These are phyloP conservation scores for Agaricus blazei DNA, from an alignment of 768 basidiomycete species.

Conservation along the genomic window DNA sequence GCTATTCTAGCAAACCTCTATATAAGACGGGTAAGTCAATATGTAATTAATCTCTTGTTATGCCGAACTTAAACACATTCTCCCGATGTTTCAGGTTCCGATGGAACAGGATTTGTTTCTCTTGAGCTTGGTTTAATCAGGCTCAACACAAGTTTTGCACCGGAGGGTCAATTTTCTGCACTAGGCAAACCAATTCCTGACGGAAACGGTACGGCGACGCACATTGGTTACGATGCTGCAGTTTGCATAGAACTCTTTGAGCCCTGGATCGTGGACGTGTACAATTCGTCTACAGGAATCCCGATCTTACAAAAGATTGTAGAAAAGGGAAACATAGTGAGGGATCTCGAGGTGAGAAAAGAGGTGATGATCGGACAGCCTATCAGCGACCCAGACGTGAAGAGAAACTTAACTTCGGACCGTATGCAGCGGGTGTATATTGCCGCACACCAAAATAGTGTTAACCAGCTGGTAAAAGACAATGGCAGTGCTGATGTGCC, in stretches of 20 bases:
- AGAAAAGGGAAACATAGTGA: constrained; percentile 22
- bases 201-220: constrained; percentile 21
- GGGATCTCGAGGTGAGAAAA: constrained; percentile 14
- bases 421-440: constrained; percentile 20
- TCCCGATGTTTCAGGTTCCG: constrained; percentile 14
- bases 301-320: constrained; percentile 27
- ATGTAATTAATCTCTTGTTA: neutral
- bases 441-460: constrained; percentile 29
- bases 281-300: constrained; percentile 26
- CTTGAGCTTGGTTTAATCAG: constrained; percentile 31
- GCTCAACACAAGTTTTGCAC: constrained; percentile 29
- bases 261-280: constrained; percentile 35
- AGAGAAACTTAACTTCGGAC: constrained; percentile 24
- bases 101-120: constrained; percentile 28
- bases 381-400: constrained; percentile 16
- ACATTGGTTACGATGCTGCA: constrained; percentile 34
- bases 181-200: constrained; percentile 18
- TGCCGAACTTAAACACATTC: neutral
- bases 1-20: constrained; percentile 22
- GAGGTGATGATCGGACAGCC: constrained; percentile 19
- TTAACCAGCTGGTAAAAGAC: constrained; percentile 35
- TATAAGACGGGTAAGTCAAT: constrained; percentile 18
- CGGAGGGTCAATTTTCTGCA: constrained; percentile 23
- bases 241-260: constrained; percentile 36
- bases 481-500: constrained; percentile 29